These are phyloP conservation scores for Lolium rigidum DNA, from an alignment of 176 grass and related monocot species.

Conservation along the genomic window DNA sequence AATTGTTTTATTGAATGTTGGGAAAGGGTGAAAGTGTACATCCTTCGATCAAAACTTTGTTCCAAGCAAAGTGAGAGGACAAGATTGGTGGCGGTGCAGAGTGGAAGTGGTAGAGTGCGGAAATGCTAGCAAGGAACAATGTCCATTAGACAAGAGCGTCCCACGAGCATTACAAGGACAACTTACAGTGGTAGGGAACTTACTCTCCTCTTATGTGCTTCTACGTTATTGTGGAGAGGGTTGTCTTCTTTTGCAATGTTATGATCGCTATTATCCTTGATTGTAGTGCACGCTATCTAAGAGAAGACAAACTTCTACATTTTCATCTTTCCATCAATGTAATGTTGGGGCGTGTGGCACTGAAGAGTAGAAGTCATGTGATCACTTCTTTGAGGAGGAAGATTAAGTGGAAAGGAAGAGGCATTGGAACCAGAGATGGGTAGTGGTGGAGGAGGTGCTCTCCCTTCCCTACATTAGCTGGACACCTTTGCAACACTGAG, in stretches of 20 bases:
- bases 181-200: neutral
- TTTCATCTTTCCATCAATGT: too few relatives aligned
- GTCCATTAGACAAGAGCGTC: neutral
- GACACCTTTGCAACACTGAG: too few relatives aligned
- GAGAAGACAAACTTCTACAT: too few relatives aligned
- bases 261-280: neutral
- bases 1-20: neutral
- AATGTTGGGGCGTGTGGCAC: too few relatives aligned
- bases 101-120: neutral
- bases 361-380: too few relatives aligned
- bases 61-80: neutral
- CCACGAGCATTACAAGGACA: neutral
- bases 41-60: neutral
- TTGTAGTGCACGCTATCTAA: neutral
- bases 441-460: too few relatives aligned
- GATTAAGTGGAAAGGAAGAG: too few relatives aligned
- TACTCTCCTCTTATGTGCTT: neutral
- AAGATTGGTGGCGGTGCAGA: neutral
- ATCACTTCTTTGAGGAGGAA: too few relatives aligned
- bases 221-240: neutral
- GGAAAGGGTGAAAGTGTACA: neutral
- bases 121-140: neutral
- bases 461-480: too few relatives aligned
- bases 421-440: too few relatives aligned
- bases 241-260: neutral